Base-by-base conservation (phyloP, 257 asterid species). In the Solanum corneliomulleri region DNA sequence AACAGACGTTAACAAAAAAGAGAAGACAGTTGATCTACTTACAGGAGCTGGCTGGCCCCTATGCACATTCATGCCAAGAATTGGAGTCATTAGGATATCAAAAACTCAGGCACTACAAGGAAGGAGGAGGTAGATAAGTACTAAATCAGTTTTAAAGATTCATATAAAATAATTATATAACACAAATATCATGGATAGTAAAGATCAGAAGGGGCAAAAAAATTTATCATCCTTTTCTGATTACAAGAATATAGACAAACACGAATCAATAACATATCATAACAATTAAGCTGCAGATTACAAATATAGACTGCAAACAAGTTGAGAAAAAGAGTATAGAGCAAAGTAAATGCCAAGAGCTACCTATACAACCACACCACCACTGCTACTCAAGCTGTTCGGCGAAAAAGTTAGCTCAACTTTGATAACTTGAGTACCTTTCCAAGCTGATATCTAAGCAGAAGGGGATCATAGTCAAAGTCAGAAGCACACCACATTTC, bases 251-350 rank as follows among this genome's bases (percentile, higher is more conserved):
- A 95, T 93, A 88, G 92, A 92, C 96, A 92, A 92, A 92, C 92
- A 94, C 88, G 92, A 90, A 92, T 92, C 91, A 89, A 92, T 91
- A 92, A 84, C 87, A 80, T 80, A 80, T 47, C 96, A 93, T 47
- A 97, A 93, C 98, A 92, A 94, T 94, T 29, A 94, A 92, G 96
- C 90, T 80, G 97, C 98, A 92, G 95, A 92, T 90, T 91, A 92
- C 92, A 92, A 93, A 93, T 92, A 91, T 90, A 94, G 92, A 92
- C 97, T 93, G 95, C 94, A 92, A 91, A 92, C 92, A 80, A 86
- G 88, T 86, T 87, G 85, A 78, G 88, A 69, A 86, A 58, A 87
- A 89, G 71, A 87, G 89, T 89, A 78, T 27, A 91, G 74, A 64
- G 91, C 84, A 90, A 91, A 90, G 90, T 87, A 90, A 87, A 89